Conservation (phyloP, 148 eudicot genomes). For the Cornus controversa region DNA sequence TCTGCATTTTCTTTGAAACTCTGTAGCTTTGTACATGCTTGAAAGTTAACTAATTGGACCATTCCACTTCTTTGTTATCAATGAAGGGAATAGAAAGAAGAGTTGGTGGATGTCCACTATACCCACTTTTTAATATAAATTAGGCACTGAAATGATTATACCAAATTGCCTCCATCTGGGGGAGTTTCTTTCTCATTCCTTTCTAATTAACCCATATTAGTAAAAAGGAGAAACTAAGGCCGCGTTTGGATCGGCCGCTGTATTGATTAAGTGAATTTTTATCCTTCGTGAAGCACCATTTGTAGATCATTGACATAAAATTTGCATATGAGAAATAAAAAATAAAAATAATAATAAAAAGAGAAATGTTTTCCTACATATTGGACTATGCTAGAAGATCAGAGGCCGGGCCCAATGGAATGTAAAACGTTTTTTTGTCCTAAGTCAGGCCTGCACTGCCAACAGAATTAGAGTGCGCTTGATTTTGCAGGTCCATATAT, state of each 20-base stretch:
- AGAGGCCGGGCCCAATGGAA: too few species aligned
- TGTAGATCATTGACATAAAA: too few species aligned
- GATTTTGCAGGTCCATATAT: too few species aligned
- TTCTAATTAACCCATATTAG: not conserved
- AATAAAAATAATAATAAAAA: too few species aligned
- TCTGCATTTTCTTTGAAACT: constrained; percentile 5
- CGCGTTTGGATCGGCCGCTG: not conserved
- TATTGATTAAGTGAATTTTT: too few species aligned
- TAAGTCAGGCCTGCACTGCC: too few species aligned
- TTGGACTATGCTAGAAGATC: too few species aligned
- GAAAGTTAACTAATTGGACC: not conserved
- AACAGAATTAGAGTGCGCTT: too few species aligned
- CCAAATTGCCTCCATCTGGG: constrained; percentile 8
- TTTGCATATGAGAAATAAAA: too few species aligned
- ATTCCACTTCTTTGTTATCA: not conserved
- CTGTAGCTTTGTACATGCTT: constrained; percentile 4
- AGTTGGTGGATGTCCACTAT: constrained; percentile 6
- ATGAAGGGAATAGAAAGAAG: not conserved
- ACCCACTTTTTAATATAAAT: not conserved
- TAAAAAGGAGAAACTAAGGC: not conserved
- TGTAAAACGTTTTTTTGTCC: too few species aligned
- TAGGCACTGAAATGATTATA: constrained; percentile 7
- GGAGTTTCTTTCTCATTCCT: not conserved
- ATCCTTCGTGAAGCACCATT: too few species aligned
- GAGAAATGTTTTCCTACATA: too few species aligned